phyloP scores from a whole-genome alignment of 352 stramenopile genomes.

The Thraustochytrium striatum region DNA sequence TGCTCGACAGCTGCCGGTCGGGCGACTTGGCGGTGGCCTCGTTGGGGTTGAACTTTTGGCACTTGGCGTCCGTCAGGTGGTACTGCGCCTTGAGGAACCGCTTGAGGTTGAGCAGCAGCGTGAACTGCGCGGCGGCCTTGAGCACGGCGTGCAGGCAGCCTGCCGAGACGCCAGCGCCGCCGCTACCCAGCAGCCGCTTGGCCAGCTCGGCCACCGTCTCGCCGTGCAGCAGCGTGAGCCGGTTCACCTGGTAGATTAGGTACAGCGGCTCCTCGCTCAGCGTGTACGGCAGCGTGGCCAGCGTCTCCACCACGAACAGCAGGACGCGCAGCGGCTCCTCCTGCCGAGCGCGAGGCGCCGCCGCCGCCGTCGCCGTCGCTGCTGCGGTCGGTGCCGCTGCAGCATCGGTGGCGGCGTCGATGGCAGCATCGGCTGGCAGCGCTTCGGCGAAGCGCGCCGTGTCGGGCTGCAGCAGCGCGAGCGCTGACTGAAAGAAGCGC shows the following conservation, averaged over 20 bases:
- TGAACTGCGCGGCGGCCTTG: slow-evolving; percentile 27
- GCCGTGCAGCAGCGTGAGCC: slow-evolving; percentile 61
- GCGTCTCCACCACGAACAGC: slow-evolving; percentile 63
- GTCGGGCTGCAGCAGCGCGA: slow-evolving; percentile 31
- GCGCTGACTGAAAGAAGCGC: slow-evolving; percentile 23
- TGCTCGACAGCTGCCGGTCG: background rate
- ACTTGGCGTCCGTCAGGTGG: slow-evolving; percentile 48
- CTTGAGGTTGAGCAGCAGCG: slow-evolving; percentile 55
- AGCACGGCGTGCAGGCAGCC: background rate
- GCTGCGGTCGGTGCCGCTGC: background rate
- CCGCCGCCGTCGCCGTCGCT: background rate
- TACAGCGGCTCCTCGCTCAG: slow-evolving; percentile 63
- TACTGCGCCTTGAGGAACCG: slow-evolving; percentile 55
- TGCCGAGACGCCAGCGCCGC: background rate
- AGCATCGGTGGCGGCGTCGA: background rate
- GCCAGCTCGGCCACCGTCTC: slow-evolving; percentile 53
- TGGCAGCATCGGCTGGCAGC: background rate
- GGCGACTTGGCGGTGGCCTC: background rate
- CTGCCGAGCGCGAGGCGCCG: background rate
- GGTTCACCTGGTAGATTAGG: slow-evolving; percentile 63
- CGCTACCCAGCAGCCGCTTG: slow-evolving; percentile 52
- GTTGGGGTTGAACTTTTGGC: slow-evolving; percentile 51
- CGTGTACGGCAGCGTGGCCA: slow-evolving; percentile 67
- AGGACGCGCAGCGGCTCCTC: slow-evolving; percentile 45
- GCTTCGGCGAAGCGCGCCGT: background rate